Evolutionary conservation across 495 filamentous ascomycete genomes (phyloP).

Genomic region (Aspergillus ellipticus): DNA sequence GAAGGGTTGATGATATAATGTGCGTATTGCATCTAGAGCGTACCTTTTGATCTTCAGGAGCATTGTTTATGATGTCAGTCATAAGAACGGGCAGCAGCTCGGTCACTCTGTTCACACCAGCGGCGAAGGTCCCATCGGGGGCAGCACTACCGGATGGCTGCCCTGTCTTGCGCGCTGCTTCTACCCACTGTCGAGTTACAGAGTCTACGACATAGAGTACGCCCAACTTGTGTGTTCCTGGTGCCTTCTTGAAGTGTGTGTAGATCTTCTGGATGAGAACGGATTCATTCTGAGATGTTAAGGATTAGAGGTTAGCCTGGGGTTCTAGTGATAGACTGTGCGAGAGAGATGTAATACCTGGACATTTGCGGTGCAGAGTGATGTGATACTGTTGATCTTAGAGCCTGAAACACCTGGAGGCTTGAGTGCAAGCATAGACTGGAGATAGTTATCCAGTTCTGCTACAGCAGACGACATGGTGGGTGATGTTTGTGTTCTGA

Average conservation of each 20-base stretch:
- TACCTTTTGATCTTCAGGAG: constrained; percentile 98
- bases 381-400: constrained; percentile 81
- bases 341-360: constrained; percentile 63
- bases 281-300: constrained; percentile 72
- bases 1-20: constrained; percentile 18
- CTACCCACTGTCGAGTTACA: constrained; percentile 97
- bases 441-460: constrained; percentile 85
- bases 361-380: constrained; percentile 82
- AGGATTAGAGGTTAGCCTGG: constrained; percentile 31
- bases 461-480: constrained; percentile 78
- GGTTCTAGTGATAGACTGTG: background rate
- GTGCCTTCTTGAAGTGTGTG: constrained; percentile 95
- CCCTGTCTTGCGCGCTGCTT: constrained; percentile 81
- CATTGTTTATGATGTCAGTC: constrained; percentile 87
- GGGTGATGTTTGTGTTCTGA: constrained; percentile 6
- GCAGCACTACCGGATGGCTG: constrained; percentile 74
- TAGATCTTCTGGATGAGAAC: constrained; percentile 93
- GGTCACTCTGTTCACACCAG: constrained; percentile 94
- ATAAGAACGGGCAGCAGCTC: constrained; percentile 89
- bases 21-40: constrained; percentile 49
- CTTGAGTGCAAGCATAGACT: constrained; percentile 87
- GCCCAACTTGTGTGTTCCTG: constrained; percentile 93
- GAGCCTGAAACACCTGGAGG: constrained; percentile 89
- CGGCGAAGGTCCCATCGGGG: constrained; percentile 86
- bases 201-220: constrained; percentile 99